Percentiles rank a stretch among this genome's conserved stretches.
These are phyloP conservation scores for Marasmius oreades DNA, from an alignment of 1,284 basidiomycete species.

Conservation along the genomic window DNA sequence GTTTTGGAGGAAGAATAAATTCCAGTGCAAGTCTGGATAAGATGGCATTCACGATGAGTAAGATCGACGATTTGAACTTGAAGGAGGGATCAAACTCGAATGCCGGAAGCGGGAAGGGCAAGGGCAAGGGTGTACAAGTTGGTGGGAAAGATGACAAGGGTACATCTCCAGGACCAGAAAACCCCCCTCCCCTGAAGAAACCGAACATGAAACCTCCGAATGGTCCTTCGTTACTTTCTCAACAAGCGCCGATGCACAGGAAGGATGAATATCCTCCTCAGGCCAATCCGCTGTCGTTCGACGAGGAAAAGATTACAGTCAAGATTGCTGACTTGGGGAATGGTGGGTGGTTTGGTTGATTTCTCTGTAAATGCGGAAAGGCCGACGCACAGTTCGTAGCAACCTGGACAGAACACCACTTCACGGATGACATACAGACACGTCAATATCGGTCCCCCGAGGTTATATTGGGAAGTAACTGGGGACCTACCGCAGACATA, in stretches of 20 bases:
- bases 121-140: slow-evolving; percentile 42
- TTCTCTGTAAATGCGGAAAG: slow-evolving; percentile 1
- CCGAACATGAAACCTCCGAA: slow-evolving; percentile 29
- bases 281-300: slow-evolving; percentile 4
- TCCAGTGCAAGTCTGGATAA: slow-evolving; percentile 62
- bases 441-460: slow-evolving; percentile 97
- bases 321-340: slow-evolving; percentile 99
- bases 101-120: slow-evolving; percentile 21
- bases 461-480: slow-evolving; percentile 91
- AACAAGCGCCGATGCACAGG: slow-evolving; percentile 55
- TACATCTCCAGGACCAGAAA: not conserved
- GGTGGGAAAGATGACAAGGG: slow-evolving; percentile 30
- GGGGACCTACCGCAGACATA: slow-evolving; percentile 93
- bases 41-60: slow-evolving; percentile 90
- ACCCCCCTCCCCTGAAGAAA: slow-evolving; percentile 23
- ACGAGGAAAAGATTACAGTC: slow-evolving; percentile 85
- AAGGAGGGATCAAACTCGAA: slow-evolving; percentile 17
- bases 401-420: slow-evolving; percentile 89
- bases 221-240: slow-evolving; percentile 80
- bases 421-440: slow-evolving; percentile 96
- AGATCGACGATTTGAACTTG: slow-evolving; percentile 45
- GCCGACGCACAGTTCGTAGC: slow-evolving; percentile 33
- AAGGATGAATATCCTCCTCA: not conserved
- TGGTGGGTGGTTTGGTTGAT: slow-evolving; percentile 41
- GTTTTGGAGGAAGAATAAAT: not conserved